These are phyloP conservation scores for Thalassiosira sp. DNA, from an alignment of 352 stramenopile genomes.

Conservation along the genomic window DNA sequence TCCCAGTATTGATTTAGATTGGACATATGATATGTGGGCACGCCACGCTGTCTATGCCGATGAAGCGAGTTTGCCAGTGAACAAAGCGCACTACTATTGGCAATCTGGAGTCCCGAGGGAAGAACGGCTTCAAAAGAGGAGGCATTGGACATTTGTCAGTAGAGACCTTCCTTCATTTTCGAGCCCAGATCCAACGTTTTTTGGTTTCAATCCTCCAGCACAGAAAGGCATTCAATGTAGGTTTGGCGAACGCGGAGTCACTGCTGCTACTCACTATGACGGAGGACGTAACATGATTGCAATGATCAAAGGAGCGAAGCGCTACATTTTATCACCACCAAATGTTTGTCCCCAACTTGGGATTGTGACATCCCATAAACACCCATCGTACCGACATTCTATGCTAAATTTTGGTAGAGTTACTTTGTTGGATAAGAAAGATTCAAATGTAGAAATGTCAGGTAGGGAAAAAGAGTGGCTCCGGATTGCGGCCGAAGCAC, in stretches of 20 bases:
- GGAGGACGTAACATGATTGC: conserved; percentile 77
- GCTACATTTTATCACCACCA: conserved; percentile 76
- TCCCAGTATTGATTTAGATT: conserved; percentile 67
- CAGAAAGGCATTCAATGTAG: conserved; percentile 82
- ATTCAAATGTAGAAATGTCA: conserved; percentile 60
- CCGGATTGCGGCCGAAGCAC: conserved; percentile 65
- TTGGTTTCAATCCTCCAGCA: conserved; percentile 60
- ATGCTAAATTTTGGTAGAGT: conserved; percentile 81
- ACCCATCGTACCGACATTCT: conserved; percentile 79
- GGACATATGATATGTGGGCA: conserved; percentile 68
- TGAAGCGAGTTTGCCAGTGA: conserved; percentile 48
- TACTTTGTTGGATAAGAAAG: conserved; percentile 55
- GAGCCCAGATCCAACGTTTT: conserved; percentile 61
- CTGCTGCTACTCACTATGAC: conserved; percentile 80
- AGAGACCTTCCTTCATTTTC: conserved; percentile 76
- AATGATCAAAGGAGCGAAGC: conserved; percentile 79
- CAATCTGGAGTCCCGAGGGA: conserved; percentile 60
- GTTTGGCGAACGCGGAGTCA: conserved; percentile 79
- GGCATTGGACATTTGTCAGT: conserved; percentile 72
- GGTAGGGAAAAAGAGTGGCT: conserved; percentile 71
- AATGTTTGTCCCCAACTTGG: conserved; percentile 59
- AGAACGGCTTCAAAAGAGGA: conserved; percentile 46
- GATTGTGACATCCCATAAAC: conserved; percentile 58
- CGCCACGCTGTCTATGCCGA: conserved; percentile 76
- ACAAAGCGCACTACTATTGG: conserved; percentile 77